Evolutionary conservation across 495 filamentous ascomycete species (phyloP).

Genomic region (Tuber calosporum): DNA sequence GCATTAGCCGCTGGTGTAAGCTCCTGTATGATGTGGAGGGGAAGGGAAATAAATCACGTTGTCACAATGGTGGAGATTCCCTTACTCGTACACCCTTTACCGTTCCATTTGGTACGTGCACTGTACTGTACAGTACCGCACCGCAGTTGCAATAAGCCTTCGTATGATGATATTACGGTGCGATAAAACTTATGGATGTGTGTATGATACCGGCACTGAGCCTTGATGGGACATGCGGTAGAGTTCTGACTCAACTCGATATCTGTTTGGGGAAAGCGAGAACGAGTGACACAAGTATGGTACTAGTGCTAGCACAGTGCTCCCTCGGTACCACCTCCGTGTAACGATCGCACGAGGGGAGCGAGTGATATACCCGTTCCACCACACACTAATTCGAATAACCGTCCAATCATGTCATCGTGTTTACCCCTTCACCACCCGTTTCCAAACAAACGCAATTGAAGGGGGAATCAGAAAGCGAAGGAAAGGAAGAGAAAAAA

Average conservation of each 20-base stretch:
- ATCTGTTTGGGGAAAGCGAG: not conserved
- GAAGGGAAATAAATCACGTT: not conserved
- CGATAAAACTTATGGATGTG: not conserved
- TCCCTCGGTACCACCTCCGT: not conserved
- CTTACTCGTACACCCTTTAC: not conserved
- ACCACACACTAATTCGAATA: not conserved
- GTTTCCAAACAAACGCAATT: not conserved
- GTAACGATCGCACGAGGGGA: not conserved
- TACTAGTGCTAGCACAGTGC: no score
- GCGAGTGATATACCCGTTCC: not conserved
- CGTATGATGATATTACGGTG: not conserved
- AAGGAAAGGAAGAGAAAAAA: not conserved
- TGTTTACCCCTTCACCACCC: not conserved
- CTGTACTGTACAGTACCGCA: not conserved
- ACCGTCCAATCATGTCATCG: not conserved
- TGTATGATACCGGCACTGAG: not conserved
- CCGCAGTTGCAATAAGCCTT: not conserved
- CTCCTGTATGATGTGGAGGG: not conserved
- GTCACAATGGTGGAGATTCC: not conserved
- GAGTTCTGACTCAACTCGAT: slow-evolving; percentile 2
- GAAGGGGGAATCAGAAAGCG: not conserved
- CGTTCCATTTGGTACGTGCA: not conserved
- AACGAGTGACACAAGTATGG: not conserved
- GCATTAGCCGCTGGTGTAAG: not conserved
- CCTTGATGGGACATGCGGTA: not conserved